These are phyloP conservation scores for Laburnicola sp. DNA, from an alignment of 2,329 filamentous ascomycete genomes.

Conservation along the genomic window DNA sequence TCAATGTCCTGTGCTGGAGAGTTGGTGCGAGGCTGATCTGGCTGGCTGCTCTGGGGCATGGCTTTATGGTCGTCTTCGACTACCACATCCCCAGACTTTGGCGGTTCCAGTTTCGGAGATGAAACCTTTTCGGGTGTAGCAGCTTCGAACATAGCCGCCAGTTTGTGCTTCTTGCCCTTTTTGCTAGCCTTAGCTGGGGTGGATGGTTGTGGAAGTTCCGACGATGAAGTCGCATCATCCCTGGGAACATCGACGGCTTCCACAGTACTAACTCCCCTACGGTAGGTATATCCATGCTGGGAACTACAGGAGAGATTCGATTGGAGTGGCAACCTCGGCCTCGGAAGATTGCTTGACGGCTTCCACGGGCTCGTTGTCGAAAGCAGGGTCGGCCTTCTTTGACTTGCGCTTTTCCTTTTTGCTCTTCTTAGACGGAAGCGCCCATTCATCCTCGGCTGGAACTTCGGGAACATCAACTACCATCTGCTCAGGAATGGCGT, in stretches of 20 bases:
- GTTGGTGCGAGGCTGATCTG: slow-evolving; percentile 18
- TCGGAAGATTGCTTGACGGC: not conserved
- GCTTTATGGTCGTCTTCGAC: slow-evolving; percentile 26
- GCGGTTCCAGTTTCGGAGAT: slow-evolving; percentile 10
- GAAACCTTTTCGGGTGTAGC: slow-evolving; percentile 17
- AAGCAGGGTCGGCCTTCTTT: slow-evolving; percentile 18
- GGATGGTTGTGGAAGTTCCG: slow-evolving; percentile 16
- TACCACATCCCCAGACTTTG: not conserved
- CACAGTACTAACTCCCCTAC: not conserved
- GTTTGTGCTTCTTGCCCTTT: slow-evolving; percentile 44
- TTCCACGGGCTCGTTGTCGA: slow-evolving; percentile 8
- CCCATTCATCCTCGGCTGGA: not conserved
- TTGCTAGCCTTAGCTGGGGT: slow-evolving; percentile 33
- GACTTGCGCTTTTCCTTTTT: slow-evolving; percentile 17
- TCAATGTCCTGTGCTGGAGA: slow-evolving; percentile 47
- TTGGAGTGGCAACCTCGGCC: not conserved
- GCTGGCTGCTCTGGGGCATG: not conserved
- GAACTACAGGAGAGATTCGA: not conserved
- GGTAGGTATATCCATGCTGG: not conserved
- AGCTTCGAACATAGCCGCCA: slow-evolving; percentile 39
- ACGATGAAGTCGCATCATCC: slow-evolving; percentile 1
- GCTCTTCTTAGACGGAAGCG: slow-evolving; percentile 14
- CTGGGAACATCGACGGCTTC: not conserved
- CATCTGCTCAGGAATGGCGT: not conserved
- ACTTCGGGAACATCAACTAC: not conserved